Percentiles rank a stretch among this genome's conserved stretches.
Evolutionary conservation across 169 alveolate species (phyloP).

Genomic region (Hepatocystis sp.): DNA sequence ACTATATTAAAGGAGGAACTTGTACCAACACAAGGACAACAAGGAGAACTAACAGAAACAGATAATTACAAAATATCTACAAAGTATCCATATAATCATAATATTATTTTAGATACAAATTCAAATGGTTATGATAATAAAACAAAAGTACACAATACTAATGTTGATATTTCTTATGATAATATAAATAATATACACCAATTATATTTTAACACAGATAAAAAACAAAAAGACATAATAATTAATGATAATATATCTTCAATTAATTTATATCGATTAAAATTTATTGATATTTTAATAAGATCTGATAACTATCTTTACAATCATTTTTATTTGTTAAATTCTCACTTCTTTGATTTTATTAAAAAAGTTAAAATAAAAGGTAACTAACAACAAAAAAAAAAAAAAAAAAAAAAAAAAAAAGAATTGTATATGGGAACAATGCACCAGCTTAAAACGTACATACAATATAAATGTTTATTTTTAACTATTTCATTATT

Average conservation of each 20-base stretch:
- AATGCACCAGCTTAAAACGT: not conserved
- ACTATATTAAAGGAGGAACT: constrained; percentile 34
- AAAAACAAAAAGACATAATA: not conserved
- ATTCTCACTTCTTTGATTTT: constrained; percentile 45
- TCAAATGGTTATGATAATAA: not conserved
- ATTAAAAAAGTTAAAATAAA: constrained; percentile 15
- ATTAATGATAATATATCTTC: constrained; percentile 4
- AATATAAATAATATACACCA: constrained; percentile 47
- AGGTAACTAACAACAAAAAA: constrained; percentile 2
- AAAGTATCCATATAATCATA: constrained; percentile 48
- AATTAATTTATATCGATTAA: constrained; percentile 46
- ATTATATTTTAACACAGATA: constrained; percentile 15
- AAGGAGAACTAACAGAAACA: constrained; percentile 29
- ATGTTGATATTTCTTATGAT: constrained; percentile 34
- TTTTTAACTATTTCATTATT: too few relatives aligned
- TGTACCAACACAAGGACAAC: not conserved
- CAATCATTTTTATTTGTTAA: constrained; percentile 25
- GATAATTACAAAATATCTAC: too few relatives aligned
- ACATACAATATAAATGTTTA: not conserved
- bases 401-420: too few relatives aligned
- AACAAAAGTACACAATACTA: not conserved
- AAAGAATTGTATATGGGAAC: too few relatives aligned
- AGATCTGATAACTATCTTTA: constrained; percentile 50
- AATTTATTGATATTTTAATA: constrained; percentile 32
- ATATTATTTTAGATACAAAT: constrained; percentile 34